A percentile compares a stretch with the other conserved stretches of the same genome.
phyloP scores from a whole-genome alignment of 2,329 filamentous ascomycete species.

The Tolypocladium sp. region DNA sequence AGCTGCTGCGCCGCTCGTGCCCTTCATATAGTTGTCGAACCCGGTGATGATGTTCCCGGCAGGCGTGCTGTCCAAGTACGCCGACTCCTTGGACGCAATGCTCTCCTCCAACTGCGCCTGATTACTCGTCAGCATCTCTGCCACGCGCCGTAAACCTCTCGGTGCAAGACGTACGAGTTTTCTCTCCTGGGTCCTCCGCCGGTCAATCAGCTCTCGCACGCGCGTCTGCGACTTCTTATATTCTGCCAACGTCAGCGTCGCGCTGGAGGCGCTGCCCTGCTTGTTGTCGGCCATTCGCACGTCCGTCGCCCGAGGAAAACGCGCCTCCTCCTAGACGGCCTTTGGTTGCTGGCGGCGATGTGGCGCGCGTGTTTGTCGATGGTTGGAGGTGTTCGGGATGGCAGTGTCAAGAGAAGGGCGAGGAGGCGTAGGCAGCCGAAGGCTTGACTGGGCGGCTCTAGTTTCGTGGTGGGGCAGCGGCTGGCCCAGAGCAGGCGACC shows the following conservation, averaged over 20 bases:
- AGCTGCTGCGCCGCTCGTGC: slow-evolving; percentile 53
- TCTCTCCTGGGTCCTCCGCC: slow-evolving; percentile 27
- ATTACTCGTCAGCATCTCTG: neutral
- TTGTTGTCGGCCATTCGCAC: slow-evolving; percentile 26
- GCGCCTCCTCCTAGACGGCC: neutral
- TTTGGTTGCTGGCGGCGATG: neutral
- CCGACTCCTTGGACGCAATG: slow-evolving; percentile 74
- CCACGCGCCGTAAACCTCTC: neutral
- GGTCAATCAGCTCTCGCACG: slow-evolving; percentile 38
- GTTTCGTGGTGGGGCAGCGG: neutral
- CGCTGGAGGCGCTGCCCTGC: slow-evolving; percentile 11
- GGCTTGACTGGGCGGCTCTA: neutral
- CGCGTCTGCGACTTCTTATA: slow-evolving; percentile 41
- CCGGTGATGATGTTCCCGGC: slow-evolving; percentile 93
- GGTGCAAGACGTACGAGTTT: slow-evolving; percentile 19
- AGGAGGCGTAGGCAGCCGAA: neutral
- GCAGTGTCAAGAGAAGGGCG: neutral
- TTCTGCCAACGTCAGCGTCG: slow-evolving; percentile 30
- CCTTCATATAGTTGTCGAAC: slow-evolving; percentile 98
- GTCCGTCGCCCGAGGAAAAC: neutral
- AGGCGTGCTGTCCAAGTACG: slow-evolving; percentile 84
- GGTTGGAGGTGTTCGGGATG: neutral
- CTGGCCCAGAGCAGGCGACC: neutral
- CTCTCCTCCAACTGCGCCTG: slow-evolving; percentile 56
- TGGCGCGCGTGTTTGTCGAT: neutral